Base-by-base conservation (phyloP, 202 grass and related monocot genomes). In the Musa balbisiana region DNA sequence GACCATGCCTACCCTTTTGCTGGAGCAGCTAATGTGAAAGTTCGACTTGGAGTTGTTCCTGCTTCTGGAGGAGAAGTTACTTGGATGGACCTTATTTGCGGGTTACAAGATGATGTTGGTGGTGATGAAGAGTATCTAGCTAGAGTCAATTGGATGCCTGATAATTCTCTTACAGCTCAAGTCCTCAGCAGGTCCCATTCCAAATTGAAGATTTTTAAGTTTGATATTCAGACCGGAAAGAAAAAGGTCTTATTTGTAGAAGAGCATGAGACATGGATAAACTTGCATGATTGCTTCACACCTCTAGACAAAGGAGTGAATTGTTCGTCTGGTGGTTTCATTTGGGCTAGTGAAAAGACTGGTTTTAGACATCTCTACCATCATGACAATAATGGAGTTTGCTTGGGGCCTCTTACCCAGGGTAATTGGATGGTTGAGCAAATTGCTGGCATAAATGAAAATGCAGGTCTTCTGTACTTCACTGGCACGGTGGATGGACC, bases 261-360 rank as follows among this genome's bases (percentile, higher is more conserved):
- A 74, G 80, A 92, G 54, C 84, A 94, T 79, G 67, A 88, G 80
- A 82, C 73, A 74, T 99, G 95, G 95, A 85, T 99, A 72, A 90
- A 80, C 76, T 83, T 99, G 80, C 89, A 99, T 68, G 95, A 99
- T 87, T 99, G 89, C 84, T 99, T 95, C 77, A 89, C 89, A 23
- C 88, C 91, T 72, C 77, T 95, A 66, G 89, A 95, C 53, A 99
- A 82, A 82, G 83, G 88, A 76, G 82, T 85, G 76, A 86, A 91
- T 67, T 83, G 80, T 68, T 76, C 83, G 80, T 88, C 91, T 56
- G 87, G 88, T 64, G 87, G 86, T 12, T 99, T 95, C 82, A 87
- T 99, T 82, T 99, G 95, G 95, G 95, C 95, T 58, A 99, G 91
- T 76, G 95, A 99, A 67, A 94, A 92, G 83, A 92, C 87, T 73